Conservation (phyloP, 2,329 filamentous ascomycete genomes). For the Colletotrichum incanum region DNA sequence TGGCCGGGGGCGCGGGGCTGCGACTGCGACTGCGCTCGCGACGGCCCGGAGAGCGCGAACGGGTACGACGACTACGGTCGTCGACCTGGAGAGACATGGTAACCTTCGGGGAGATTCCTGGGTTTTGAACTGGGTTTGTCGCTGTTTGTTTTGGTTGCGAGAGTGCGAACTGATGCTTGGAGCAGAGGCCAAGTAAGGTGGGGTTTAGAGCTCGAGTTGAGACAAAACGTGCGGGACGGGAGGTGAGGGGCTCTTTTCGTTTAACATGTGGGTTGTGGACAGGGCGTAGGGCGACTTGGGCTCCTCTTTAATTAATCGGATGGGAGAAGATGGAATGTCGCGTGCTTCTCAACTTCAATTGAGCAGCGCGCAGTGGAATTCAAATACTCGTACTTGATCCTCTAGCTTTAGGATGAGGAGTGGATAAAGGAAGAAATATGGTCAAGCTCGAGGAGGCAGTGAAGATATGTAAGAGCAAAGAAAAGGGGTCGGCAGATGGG, state of each 20-base stretch:
- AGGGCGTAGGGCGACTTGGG: slow-evolving; percentile 20
- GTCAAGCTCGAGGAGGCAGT: slow-evolving; percentile 5
- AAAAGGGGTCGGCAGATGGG: slow-evolving; percentile 10
- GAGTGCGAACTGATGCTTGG: slow-evolving; percentile 6
- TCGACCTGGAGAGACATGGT: slow-evolving; percentile 69
- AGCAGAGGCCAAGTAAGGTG: slow-evolving; percentile 3
- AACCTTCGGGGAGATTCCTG: slow-evolving; percentile 16
- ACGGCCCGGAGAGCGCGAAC: slow-evolving; percentile 64
- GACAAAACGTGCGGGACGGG: slow-evolving; percentile 38
- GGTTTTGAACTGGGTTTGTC: slow-evolving; percentile 35
- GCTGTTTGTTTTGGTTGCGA: slow-evolving; percentile 25
- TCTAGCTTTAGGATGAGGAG: not conserved
- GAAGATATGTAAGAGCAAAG: slow-evolving; percentile 10
- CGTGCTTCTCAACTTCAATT: slow-evolving; percentile 20
- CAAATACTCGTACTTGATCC: slow-evolving; percentile 7
- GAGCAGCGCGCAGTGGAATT: slow-evolving; percentile 10
- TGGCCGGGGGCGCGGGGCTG: slow-evolving; percentile 49
- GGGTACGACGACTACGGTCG: slow-evolving; percentile 60
- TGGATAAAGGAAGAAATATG: slow-evolving; percentile 11
- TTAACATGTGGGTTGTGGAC: slow-evolving; percentile 22
- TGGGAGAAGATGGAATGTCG: slow-evolving; percentile 22
- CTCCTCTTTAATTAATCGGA: slow-evolving; percentile 25
- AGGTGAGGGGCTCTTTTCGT: slow-evolving; percentile 28
- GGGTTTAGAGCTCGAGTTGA: slow-evolving; percentile 36
- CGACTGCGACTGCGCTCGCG: slow-evolving; percentile 55